Conservation (phyloP, 495 filamentous ascomycete species). For the Cercophora scortea region DNA sequence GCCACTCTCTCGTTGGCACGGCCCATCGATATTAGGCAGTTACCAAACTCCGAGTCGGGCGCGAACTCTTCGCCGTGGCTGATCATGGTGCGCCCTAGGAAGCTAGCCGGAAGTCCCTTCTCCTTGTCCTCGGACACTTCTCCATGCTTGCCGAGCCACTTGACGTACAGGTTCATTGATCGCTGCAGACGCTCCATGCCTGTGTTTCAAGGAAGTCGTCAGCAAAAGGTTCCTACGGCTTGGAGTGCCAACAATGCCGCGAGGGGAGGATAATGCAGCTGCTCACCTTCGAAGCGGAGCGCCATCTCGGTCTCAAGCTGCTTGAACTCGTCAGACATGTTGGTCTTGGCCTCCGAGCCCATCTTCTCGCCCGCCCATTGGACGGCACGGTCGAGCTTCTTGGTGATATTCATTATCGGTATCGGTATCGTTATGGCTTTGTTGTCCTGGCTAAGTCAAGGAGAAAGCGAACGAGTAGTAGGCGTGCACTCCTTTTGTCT, state of each 20-base stretch:
- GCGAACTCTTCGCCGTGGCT: constrained; percentile 92
- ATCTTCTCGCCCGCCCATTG: constrained; percentile 99
- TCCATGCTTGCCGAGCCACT: constrained; percentile 79
- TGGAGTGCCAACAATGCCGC: neutral
- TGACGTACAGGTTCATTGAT: constrained; percentile 83
- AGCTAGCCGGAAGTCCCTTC: constrained; percentile 71
- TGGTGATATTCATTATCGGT: constrained; percentile 77
- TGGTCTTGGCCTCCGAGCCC: constrained; percentile 87
- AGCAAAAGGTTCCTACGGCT: neutral
- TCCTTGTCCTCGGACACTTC: constrained; percentile 76
- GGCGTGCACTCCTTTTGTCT: too few relatives aligned
- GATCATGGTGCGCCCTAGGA: constrained; percentile 83
- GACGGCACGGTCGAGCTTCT: constrained; percentile 93
- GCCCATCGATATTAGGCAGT: constrained; percentile 75
- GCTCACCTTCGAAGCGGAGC: constrained; percentile 78
- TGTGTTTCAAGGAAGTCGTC: constrained; percentile 25
- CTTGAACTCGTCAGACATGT: constrained; percentile 88
- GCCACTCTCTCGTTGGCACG: constrained; percentile 83
- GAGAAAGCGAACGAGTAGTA: too few relatives aligned
- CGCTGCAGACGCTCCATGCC: constrained; percentile 89
- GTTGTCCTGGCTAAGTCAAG: too few relatives aligned
- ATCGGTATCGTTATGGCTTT: too few relatives aligned
- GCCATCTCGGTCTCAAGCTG: constrained; percentile 88
- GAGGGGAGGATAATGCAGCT: neutral
- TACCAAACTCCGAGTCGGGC: constrained; percentile 83